Base-by-base conservation (phyloP, 345 rosid species). In the Eucalyptus fibrosa region DNA sequence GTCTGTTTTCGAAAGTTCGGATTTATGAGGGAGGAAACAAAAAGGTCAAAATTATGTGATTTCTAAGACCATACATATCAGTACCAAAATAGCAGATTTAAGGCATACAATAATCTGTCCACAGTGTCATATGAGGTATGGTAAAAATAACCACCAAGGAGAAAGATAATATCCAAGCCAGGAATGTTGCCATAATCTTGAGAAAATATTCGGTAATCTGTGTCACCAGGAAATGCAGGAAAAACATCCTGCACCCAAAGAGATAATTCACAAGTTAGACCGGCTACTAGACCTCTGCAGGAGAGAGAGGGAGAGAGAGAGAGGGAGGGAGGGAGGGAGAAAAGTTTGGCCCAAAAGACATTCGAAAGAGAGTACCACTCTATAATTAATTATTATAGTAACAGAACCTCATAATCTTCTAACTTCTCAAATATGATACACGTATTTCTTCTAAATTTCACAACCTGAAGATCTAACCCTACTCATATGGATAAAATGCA, bases 91-190 rank as follows among this genome's bases (percentile, higher is more conserved):
- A 86, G 86, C 85, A 86, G 80, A 19, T 91, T 90, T 91, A 93
- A 94, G 91, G 95, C 99, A 92, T 98, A 98, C 99, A 96, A 90
- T 97, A 98, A 93, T 94, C 97, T 96, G 94, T 98, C 99, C 93
- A 96, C 93, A 18, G 99, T 97, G 89, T 98, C 99, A 89, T 90
- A 96, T 90, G 98, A 94, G 89, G 99, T 98, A 93, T 98, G 99
- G 94, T 98, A 98, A 93, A 95, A 98, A 94, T 96, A 97, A 94
- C 99, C 99, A 87, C 99, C 98, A 81, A 95, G 92, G 90, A 98
- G 97, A 93, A 97, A 98, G 92, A 98, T 98, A 89, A 98, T 96
- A 93, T 98, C 99, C 93, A 98, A 95, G 94, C 99, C 96, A 30
- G 99, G 99, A 90, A 97, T 96, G 93, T 93, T 92, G 10, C 98